phyloP scores from a whole-genome alignment of 2,329 filamentous ascomycete genomes.

The Xylariaceae sp. region DNA sequence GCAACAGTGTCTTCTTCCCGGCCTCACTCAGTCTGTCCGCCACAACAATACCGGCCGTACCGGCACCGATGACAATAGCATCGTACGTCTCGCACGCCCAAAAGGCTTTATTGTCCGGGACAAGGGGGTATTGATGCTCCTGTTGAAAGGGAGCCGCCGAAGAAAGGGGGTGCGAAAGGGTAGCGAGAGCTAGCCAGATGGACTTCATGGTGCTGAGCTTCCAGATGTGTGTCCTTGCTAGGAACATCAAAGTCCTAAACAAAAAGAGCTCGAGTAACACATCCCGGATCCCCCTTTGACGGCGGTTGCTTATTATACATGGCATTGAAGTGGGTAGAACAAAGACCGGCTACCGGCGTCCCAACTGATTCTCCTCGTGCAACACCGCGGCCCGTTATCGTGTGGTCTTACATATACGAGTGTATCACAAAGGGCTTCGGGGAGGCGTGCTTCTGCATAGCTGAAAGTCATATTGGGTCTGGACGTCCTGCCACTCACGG shows the following conservation, averaged over 20 bases:
- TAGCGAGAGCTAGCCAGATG: not conserved
- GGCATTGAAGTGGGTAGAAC: not conserved
- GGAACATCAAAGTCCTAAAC: too few relatives aligned
- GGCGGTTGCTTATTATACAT: not conserved
- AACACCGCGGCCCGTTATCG: not conserved
- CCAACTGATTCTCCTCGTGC: not conserved
- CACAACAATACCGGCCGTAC: conserved; percentile 48
- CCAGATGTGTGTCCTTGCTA: too few relatives aligned
- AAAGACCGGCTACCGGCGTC: not conserved
- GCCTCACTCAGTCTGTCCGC: conserved; percentile 47
- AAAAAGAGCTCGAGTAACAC: not conserved
- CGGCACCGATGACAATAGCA: conserved; percentile 44
- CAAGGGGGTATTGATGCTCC: not conserved
- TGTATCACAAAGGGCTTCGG: not conserved
- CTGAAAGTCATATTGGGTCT: not conserved
- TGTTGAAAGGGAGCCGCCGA: conserved; percentile 16
- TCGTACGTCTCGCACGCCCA: conserved; percentile 31
- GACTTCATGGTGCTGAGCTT: conserved; percentile 9
- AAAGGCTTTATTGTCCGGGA: conserved; percentile 4
- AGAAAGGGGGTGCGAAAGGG: not conserved
- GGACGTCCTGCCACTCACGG: not conserved
- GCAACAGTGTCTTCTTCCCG: conserved; percentile 46
- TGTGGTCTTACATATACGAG: not conserved
- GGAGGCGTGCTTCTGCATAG: not conserved
- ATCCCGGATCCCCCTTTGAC: not conserved